Evolutionary conservation across 2,329 filamentous ascomycete genomes (phyloP).

Genomic region (Colletotrichum theobromicola): DNA sequence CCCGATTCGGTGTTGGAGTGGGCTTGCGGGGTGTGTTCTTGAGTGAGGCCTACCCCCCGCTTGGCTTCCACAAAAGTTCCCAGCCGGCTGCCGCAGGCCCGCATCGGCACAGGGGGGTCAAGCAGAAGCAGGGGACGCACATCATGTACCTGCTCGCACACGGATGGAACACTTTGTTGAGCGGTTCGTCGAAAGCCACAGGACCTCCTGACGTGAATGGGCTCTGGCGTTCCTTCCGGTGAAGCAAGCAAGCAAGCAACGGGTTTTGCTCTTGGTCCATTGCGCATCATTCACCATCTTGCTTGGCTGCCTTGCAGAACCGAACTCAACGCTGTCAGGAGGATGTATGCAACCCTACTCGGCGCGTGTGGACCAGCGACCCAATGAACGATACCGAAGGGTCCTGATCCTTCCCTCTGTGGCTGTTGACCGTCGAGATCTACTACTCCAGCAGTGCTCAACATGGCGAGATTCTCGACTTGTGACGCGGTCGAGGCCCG

Average conservation of each 20-base stretch:
- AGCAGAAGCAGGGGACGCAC: not conserved
- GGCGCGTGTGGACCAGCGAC: not conserved
- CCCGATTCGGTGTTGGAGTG: constrained; percentile 5
- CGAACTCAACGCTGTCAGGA: not conserved
- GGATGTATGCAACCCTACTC: constrained; percentile 18
- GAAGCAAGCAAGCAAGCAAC: not conserved
- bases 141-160: not conserved
- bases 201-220: not conserved
- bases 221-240: not conserved
- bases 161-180: not conserved
- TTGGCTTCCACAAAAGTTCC: constrained; percentile 23
- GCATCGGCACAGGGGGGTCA: constrained; percentile 18
- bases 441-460: not conserved
- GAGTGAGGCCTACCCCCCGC: constrained; percentile 12
- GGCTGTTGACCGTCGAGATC: constrained; percentile 2
- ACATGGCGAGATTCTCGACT: constrained; percentile 9
- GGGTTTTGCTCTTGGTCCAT: not conserved
- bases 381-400: not conserved
- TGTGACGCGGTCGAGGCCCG: constrained; percentile 6
- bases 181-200: not conserved
- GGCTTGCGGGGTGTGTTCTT: constrained; percentile 8
- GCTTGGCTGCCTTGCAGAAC: not conserved
- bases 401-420: not conserved
- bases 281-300: not conserved
- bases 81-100: constrained; percentile 20